These are phyloP conservation scores for Diaporthe citrichinensis DNA, from an alignment of 2,329 filamentous ascomycete genomes.

Conservation along the genomic window DNA sequence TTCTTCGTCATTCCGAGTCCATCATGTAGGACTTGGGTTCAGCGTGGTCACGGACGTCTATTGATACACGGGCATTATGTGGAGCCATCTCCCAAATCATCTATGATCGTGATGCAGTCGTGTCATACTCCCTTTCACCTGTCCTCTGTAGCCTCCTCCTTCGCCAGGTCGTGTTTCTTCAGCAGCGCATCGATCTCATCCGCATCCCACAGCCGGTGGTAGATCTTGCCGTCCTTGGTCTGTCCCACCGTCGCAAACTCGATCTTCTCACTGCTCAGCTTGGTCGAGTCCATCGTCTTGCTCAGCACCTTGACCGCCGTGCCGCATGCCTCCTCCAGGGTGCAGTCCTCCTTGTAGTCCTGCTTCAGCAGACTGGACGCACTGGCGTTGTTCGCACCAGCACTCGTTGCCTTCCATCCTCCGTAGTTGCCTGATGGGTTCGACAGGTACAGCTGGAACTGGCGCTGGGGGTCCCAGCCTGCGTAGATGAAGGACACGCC, in stretches of 20 bases:
- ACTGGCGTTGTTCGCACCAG: slow-evolving; percentile 97
- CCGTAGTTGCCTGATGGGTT: slow-evolving; percentile 99
- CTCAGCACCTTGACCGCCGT: slow-evolving; percentile 99
- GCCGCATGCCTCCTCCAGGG: slow-evolving; percentile 94
- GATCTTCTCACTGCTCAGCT: slow-evolving; percentile 99
- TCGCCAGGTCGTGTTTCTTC: slow-evolving; percentile 95
- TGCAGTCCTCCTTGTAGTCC: slow-evolving; percentile 99
- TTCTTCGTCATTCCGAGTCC: background rate
- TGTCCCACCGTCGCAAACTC: slow-evolving; percentile 98
- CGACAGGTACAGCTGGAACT: slow-evolving; percentile 99
- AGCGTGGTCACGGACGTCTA: slow-evolving; percentile 42
- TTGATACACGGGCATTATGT: slow-evolving; percentile 48
- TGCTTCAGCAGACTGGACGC: slow-evolving; percentile 98
- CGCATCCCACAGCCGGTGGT: slow-evolving; percentile 96
- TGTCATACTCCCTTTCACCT: slow-evolving; percentile 57
- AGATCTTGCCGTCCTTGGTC: slow-evolving; percentile 95
- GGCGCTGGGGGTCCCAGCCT: slow-evolving; percentile 93
- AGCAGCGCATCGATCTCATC: slow-evolving; percentile 96
- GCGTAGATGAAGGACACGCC: slow-evolving; percentile 99
- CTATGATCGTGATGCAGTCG: slow-evolving; percentile 30
- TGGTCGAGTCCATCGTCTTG: slow-evolving; percentile 99
- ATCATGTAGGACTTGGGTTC: background rate
- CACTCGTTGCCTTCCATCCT: slow-evolving; percentile 98
- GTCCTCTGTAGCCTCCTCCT: slow-evolving; percentile 81
- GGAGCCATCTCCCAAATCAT: slow-evolving; percentile 25